A percentile compares a stretch with the other conserved stretches of the same genome.
phyloP scores from a whole-genome alignment of 768 basidiomycete genomes.

The Boletus pseudo-olivaceus region DNA sequence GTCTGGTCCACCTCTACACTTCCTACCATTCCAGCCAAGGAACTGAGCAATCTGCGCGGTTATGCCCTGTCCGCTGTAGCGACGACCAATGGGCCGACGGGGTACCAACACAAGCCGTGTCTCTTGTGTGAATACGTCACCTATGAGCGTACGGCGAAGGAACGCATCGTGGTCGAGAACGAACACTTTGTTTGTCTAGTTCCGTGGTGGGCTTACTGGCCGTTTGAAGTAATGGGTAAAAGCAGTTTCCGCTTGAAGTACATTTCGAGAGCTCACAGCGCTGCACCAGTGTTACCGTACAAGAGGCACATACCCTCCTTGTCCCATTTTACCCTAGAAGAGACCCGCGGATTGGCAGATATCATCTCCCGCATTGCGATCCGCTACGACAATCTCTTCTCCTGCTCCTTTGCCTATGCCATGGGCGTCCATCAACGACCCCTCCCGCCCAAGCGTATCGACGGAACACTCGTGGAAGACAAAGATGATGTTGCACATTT shows the following conservation, averaged over 20 bases:
- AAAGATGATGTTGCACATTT: slow-evolving; percentile 66
- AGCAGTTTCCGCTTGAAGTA: slow-evolving; percentile 2
- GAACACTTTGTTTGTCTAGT: slow-evolving; percentile 81
- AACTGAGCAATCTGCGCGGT: slow-evolving; percentile 52
- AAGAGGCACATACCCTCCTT: slow-evolving; percentile 77
- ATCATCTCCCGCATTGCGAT: slow-evolving; percentile 62
- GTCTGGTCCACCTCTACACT: slow-evolving; percentile 76
- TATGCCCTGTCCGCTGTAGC: slow-evolving; percentile 40
- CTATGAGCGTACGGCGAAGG: slow-evolving; percentile 52
- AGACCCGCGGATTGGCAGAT: slow-evolving; percentile 62
- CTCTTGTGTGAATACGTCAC: slow-evolving; percentile 79
- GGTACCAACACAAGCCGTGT: slow-evolving; percentile 57
- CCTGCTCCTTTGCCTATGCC: slow-evolving; percentile 87
- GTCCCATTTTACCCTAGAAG: slow-evolving; percentile 52
- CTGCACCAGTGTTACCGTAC: slow-evolving; percentile 62
- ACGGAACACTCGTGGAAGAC: slow-evolving; percentile 31
- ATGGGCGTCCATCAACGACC: slow-evolving; percentile 94
- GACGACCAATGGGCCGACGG: slow-evolving; percentile 48
- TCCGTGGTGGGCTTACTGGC: slow-evolving; percentile 97
- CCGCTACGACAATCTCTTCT: slow-evolving; percentile 77
- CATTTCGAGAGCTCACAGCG: slow-evolving; percentile 1
- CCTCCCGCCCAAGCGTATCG: slow-evolving; percentile 38
- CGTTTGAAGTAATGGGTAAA: slow-evolving; percentile 75
- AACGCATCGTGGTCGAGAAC: slow-evolving; percentile 68
- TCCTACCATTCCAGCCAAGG: slow-evolving; percentile 66